These are phyloP conservation scores for Albugo laibachii DNA, from an alignment of 352 stramenopile species.

Conservation along the genomic window DNA sequence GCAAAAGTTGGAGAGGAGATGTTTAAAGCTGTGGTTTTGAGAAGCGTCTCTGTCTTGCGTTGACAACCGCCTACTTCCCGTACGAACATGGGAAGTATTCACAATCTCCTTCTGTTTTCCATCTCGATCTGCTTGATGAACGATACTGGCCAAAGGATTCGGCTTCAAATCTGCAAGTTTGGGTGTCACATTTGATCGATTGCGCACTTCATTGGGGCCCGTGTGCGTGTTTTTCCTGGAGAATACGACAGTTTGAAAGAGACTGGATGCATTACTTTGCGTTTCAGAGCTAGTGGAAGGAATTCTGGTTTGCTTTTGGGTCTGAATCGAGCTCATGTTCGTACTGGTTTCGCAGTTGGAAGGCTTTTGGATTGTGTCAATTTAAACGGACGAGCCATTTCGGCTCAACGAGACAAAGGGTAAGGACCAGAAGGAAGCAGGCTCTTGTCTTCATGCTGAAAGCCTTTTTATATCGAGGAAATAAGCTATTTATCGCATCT, in stretches of 20 bases:
- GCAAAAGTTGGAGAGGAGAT: slow-evolving; percentile 47
- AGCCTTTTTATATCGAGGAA: too few species aligned
- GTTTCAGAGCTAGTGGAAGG: slow-evolving; percentile 2
- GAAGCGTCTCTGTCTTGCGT: slow-evolving; percentile 8
- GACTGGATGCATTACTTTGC: slow-evolving; percentile 11
- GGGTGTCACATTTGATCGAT: slow-evolving; percentile 4
- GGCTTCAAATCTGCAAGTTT: slow-evolving; percentile 16
- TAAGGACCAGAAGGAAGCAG: too few species aligned
- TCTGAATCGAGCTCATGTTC: slow-evolving; percentile 1
- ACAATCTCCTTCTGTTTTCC: slow-evolving; percentile 26
- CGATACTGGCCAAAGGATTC: slow-evolving; percentile 32
- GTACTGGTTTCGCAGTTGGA: too few species aligned
- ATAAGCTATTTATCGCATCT: too few species aligned
- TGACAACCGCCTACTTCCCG: neutral
- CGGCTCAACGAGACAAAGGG: too few species aligned
- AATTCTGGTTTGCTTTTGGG: slow-evolving; percentile 6
- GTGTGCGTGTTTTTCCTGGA: slow-evolving; percentile 36
- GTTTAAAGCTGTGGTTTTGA: slow-evolving; percentile 2
- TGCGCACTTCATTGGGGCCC: slow-evolving; percentile 17
- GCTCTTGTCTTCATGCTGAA: too few species aligned
- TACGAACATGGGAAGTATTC: neutral
- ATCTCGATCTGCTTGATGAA: slow-evolving; percentile 41
- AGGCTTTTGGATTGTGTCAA: too few species aligned
- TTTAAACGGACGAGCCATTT: too few species aligned
- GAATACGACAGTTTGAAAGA: slow-evolving; percentile 48